Conservation (phyloP, 2,329 filamentous ascomycete genomes). For the Phyllosticta ampelicida region DNA sequence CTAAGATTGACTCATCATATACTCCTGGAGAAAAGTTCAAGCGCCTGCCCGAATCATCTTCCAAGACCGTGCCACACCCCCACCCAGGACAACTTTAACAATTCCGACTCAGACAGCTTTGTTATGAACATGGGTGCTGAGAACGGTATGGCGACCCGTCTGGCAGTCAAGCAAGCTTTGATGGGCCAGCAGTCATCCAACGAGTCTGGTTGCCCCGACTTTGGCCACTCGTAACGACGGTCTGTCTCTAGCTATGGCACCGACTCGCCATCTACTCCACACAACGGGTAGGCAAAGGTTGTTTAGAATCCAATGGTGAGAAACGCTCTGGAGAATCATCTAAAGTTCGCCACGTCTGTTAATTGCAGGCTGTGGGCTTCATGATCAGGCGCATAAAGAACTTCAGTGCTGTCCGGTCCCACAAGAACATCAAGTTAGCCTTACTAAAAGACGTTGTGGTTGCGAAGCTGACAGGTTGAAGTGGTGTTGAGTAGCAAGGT, state of each 20-base stretch:
- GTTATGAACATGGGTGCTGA: slow-evolving; percentile 31
- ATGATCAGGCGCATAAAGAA: no score
- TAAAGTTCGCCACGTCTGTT: no score
- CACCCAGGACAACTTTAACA: slow-evolving; percentile 39
- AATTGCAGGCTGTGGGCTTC: no score
- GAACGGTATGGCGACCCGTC: slow-evolving; percentile 38
- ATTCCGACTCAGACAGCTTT: slow-evolving; percentile 29
- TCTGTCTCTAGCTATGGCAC: slow-evolving; percentile 52
- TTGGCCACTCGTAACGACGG: slow-evolving; percentile 43
- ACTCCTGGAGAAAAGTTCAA: slow-evolving; percentile 26
- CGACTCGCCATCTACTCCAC: slow-evolving; percentile 52
- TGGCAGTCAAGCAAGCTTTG: slow-evolving; percentile 49
- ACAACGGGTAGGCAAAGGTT: slow-evolving; percentile 43
- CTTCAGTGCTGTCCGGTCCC: no score
- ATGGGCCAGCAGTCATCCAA: slow-evolving; percentile 38
- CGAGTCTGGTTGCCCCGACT: slow-evolving; percentile 35
- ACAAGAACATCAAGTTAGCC: no score
- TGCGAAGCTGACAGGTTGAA: no score
- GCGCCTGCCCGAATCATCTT: slow-evolving; percentile 41
- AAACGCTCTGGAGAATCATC: no score
- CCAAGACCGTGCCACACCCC: slow-evolving; percentile 47
- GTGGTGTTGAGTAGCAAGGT: no score
- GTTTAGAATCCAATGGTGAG: slow-evolving; percentile 48
- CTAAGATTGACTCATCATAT: slow-evolving; percentile 22
- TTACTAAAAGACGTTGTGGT: no score